Percentiles rank a stretch among this genome's conserved stretches.
These are phyloP conservation scores for Mallotus nudiflorus DNA, from an alignment of 345 rosid species.

Conservation along the genomic window DNA sequence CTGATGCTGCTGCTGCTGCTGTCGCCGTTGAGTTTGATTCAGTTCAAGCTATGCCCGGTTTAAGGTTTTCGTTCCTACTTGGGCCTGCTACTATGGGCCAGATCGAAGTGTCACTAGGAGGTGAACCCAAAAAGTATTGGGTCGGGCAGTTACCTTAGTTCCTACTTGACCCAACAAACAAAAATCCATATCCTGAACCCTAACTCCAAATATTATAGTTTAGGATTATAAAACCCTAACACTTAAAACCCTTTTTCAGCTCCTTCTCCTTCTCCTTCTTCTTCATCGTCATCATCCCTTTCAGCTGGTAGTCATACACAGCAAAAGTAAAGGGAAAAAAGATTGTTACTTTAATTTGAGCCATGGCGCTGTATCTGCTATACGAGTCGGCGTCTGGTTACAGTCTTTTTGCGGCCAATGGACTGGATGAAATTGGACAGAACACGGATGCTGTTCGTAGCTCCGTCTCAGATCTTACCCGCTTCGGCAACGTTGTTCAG, in stretches of 20 bases:
- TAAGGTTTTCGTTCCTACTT: too few relatives aligned
- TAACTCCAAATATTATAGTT: neutral
- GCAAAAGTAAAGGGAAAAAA: neutral
- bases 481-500: conserved; percentile 80
- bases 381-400: conserved; percentile 79
- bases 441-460: conserved; percentile 73
- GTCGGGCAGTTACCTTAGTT: too few relatives aligned
- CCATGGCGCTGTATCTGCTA: conserved; percentile 56
- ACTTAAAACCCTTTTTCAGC: neutral
- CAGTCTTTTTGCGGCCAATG: conserved; percentile 50
- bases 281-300: neutral
- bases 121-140: neutral
- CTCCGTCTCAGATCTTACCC: conserved; percentile 67
- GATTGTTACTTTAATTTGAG: neutral
- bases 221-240: conserved; percentile 7
- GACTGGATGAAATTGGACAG: conserved; percentile 83
- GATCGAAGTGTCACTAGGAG: too few relatives aligned
- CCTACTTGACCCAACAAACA: neutral
- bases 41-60: too few relatives aligned
- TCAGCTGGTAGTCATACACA: neutral
- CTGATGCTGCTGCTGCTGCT: too few relatives aligned
- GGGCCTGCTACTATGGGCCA: too few relatives aligned
- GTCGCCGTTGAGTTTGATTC: too few relatives aligned
- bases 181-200: neutral
- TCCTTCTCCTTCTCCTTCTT: neutral